These are phyloP conservation scores for Malus sylvestris DNA, from an alignment of 306 rosid genomes.

Conservation along the genomic window DNA sequence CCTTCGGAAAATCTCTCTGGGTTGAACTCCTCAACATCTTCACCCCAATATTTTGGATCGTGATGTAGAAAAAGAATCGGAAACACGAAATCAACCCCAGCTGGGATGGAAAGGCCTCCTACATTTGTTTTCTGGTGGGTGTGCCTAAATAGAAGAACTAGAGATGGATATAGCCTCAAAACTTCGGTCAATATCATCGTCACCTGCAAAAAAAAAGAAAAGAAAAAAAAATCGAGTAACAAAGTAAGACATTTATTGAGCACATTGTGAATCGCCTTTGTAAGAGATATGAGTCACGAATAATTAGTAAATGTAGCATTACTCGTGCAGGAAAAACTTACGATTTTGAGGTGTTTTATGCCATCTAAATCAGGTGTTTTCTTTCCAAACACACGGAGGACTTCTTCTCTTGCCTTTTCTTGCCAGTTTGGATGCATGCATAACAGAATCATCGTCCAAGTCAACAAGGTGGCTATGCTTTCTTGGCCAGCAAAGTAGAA, in stretches of 20 bases:
- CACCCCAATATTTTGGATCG: conserved; percentile 31
- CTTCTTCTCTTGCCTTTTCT: conserved; percentile 40
- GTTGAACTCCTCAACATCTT: conserved; percentile 30
- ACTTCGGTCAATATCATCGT: conserved; percentile 12
- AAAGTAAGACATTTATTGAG: too few relatives aligned
- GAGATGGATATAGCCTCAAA: conserved; percentile 9
- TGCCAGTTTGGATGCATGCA: conserved; percentile 41
- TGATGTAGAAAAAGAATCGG: conserved; percentile 23
- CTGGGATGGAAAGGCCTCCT: conserved; percentile 31
- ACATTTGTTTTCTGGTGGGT: neutral
- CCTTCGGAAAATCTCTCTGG: conserved; percentile 41
- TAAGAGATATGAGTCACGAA: too few relatives aligned
- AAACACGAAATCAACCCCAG: conserved; percentile 19
- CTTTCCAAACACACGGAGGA: conserved; percentile 19
- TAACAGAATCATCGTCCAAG: conserved; percentile 40
- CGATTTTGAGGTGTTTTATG: conserved; percentile 29
- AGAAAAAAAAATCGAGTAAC: neutral
- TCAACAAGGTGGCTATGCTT: conserved; percentile 31
- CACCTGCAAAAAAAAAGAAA: neutral
- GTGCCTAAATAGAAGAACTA: neutral
- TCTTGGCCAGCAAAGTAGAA: conserved; percentile 50
- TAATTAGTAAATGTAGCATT: neutral
- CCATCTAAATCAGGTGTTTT: conserved; percentile 18
- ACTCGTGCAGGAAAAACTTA: neutral
- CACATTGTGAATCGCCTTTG: too few relatives aligned